Evolutionary conservation across 73 alveolate species (phyloP).

Genomic region (Tetrahymena thermophila): DNA sequence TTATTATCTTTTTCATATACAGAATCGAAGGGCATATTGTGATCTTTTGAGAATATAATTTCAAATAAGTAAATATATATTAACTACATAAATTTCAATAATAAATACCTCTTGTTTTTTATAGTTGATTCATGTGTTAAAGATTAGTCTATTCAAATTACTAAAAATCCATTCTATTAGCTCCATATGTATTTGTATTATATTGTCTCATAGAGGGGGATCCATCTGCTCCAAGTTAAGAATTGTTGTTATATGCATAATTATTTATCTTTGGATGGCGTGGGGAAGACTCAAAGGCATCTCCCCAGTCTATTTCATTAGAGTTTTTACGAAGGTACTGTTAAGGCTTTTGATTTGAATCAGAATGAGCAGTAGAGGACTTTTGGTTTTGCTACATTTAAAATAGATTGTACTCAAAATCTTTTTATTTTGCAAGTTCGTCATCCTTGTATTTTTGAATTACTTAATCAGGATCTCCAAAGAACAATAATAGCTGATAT

Average conservation of each 20-base stretch:
- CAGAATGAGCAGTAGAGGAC: slow-evolving; percentile 4
- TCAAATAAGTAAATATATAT: too few species aligned
- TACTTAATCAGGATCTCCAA: slow-evolving; percentile 29
- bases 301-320: not conserved
- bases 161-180: slow-evolving; percentile 1
- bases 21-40: not conserved
- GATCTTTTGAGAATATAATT: not conserved
- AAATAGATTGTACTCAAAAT: slow-evolving; percentile 5
- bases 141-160: not conserved
- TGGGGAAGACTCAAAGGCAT: not conserved
- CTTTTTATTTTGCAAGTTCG: not conserved
- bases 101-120: not conserved
- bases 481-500: slow-evolving; percentile 1
- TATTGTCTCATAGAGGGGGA: slow-evolving; percentile 2
- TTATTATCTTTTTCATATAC: not conserved
- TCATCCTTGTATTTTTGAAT: not conserved
- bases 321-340: not conserved
- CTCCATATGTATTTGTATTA: slow-evolving; percentile 6
- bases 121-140: not conserved
- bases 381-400: slow-evolving; percentile 11
- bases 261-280: not conserved
- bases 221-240: slow-evolving; percentile 2
- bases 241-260: not conserved
- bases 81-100: not conserved
- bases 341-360: not conserved